Conservation (phyloP, 768 basidiomycete genomes). For the Gymnopilus dilepis region DNA sequence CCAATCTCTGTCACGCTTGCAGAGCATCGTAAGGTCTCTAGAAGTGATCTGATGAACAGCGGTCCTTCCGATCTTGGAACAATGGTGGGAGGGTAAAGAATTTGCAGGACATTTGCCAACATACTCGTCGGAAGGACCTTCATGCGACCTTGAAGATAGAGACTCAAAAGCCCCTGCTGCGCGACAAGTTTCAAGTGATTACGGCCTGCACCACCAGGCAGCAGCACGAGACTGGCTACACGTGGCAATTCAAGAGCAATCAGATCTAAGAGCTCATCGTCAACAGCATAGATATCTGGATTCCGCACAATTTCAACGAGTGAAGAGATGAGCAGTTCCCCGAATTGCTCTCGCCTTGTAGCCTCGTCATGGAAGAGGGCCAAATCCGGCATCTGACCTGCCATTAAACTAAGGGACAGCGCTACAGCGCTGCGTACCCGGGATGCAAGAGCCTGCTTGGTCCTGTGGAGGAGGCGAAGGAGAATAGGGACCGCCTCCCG, state of each 20-base stretch:
- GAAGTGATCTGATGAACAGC: slow-evolving; percentile 32
- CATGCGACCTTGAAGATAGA: slow-evolving; percentile 10
- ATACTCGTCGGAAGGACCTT: not conserved
- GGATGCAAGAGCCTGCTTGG: slow-evolving; percentile 34
- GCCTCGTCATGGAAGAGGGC: slow-evolving; percentile 9
- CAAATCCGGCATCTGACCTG: slow-evolving; percentile 30
- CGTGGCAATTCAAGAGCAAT: slow-evolving; percentile 9
- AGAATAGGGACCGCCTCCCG: slow-evolving; percentile 40
- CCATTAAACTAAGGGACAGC: slow-evolving; percentile 37
- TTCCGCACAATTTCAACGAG: slow-evolving; percentile 3
- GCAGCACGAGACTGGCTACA: not conserved
- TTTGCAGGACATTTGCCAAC: slow-evolving; percentile 9
- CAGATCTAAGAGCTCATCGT: slow-evolving; percentile 6
- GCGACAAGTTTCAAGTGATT: slow-evolving; percentile 4
- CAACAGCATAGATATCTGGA: slow-evolving; percentile 4
- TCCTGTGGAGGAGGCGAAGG: slow-evolving; percentile 35
- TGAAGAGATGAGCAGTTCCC: slow-evolving; percentile 10
- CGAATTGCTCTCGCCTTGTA: slow-evolving; percentile 6
- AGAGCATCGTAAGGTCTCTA: slow-evolving; percentile 34
- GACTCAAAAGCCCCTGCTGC: slow-evolving; percentile 9
- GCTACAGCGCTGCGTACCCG: slow-evolving; percentile 37
- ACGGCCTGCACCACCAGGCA: not conserved
- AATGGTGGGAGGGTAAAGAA: slow-evolving; percentile 8
- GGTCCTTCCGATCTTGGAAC: slow-evolving; percentile 16
- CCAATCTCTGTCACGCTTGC: slow-evolving; percentile 31